phyloP scores from a whole-genome alignment of 1,284 basidiomycete species.

The Gomphus bonarii region DNA sequence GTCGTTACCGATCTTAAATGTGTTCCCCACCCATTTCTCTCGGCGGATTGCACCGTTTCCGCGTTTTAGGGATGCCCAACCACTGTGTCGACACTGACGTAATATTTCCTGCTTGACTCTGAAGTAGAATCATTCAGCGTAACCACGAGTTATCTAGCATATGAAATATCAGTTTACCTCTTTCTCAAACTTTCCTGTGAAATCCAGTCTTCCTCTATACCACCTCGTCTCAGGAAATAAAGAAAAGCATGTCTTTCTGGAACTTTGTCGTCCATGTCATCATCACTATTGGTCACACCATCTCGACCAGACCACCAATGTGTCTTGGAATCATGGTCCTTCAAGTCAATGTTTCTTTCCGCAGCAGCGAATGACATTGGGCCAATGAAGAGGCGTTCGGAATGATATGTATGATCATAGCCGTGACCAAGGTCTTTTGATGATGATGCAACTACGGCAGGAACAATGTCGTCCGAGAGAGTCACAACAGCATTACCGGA shows the following conservation, averaged over 20 bases:
- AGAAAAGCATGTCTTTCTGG: slow-evolving; percentile 38
- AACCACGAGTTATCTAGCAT: not conserved
- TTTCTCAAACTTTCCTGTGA: slow-evolving; percentile 23
- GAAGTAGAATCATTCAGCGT: not conserved
- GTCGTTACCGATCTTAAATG: slow-evolving; percentile 61
- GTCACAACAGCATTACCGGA: not conserved
- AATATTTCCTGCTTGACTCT: slow-evolving; percentile 28
- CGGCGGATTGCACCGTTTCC: slow-evolving; percentile 21
- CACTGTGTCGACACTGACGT: slow-evolving; percentile 39
- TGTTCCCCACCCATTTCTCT: slow-evolving; percentile 54
- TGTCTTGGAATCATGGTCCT: slow-evolving; percentile 22
- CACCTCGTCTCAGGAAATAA: slow-evolving; percentile 54
- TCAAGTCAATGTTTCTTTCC: slow-evolving; percentile 35
- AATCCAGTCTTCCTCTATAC: slow-evolving; percentile 54
- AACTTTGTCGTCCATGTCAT: slow-evolving; percentile 22
- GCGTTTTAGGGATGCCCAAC: slow-evolving; percentile 26
- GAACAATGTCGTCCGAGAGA: not conserved
- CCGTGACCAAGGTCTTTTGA: slow-evolving; percentile 2
- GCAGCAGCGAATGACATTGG: slow-evolving; percentile 37
- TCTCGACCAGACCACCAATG: slow-evolving; percentile 12
- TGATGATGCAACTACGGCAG: not conserved
- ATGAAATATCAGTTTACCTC: slow-evolving; percentile 26
- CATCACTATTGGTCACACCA: slow-evolving; percentile 17
- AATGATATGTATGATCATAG: slow-evolving; percentile 16
- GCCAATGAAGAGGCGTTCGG: slow-evolving; percentile 32